Percentiles rank a stretch among this genome's conserved stretches.
These are phyloP conservation scores for Asterophora parasitica DNA, from an alignment of 768 basidiomycete genomes.

Conservation along the genomic window DNA sequence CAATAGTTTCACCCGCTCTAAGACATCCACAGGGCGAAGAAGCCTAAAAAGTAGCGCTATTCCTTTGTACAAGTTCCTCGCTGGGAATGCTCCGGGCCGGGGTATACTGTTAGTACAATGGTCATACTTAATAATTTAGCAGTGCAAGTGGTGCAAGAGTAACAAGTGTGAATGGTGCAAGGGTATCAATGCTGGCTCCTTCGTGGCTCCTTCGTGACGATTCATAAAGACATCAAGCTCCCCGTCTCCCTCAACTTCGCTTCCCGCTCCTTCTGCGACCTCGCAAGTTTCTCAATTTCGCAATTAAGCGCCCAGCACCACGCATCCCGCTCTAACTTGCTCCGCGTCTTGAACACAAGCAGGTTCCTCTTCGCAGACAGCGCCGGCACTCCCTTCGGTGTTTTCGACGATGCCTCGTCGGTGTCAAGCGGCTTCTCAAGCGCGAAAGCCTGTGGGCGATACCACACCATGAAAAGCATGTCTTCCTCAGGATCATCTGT, in stretches of 20 bases:
- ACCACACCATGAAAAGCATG: conserved; percentile 79
- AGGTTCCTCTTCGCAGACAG: conserved; percentile 57
- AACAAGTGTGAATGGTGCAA: too few relatives aligned
- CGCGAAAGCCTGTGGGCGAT: conserved; percentile 35
- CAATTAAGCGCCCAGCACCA: conserved; percentile 94
- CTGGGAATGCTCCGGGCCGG: conserved; percentile 2
- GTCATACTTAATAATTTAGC: too few relatives aligned
- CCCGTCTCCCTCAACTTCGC: conserved; percentile 61
- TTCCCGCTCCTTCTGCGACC: conserved; percentile 61
- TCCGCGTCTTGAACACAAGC: conserved; percentile 68
- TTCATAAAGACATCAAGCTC: conserved; percentile 37
- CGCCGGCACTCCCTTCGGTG: conserved; percentile 36
- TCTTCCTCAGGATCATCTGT: conserved; percentile 86
- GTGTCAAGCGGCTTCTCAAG: conserved; percentile 22
- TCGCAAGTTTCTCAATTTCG: conserved; percentile 80
- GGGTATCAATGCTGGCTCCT: conserved; percentile 6
- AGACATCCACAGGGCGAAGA: conserved; percentile 56
- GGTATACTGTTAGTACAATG: conserved; percentile 4
- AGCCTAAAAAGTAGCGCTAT: conserved; percentile 67
- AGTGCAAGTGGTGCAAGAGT: too few relatives aligned
- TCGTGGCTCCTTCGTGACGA: too few relatives aligned
- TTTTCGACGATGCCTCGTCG: conserved; percentile 17
- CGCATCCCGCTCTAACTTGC: conserved; percentile 82
- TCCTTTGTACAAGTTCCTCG: background rate
- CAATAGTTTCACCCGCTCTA: conserved; percentile 6